Base-by-base conservation (phyloP, 2,329 filamentous ascomycete species). In the Epichloe bromicola region DNA sequence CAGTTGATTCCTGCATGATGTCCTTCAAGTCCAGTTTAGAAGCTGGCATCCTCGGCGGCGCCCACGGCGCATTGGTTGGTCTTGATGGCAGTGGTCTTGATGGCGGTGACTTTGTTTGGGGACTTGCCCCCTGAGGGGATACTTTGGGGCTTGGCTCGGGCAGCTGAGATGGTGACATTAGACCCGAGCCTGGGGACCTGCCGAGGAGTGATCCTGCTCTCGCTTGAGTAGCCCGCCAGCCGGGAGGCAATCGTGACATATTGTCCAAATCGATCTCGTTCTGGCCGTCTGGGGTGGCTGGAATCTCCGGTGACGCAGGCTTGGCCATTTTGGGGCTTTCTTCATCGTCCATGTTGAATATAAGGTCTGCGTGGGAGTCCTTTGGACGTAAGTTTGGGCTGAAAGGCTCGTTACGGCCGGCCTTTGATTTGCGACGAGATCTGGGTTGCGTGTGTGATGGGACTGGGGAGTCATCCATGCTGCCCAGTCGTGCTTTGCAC, bases 341-440 rank as follows among this genome's bases (percentile, higher is more conserved):
- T 42, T 89, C 88, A 38, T 94, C 89, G 53, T 95, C 91, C 89
- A 96, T 96, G 57, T 88, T 82, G 62, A 96, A 96, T 65, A 95
- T 95, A 50, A 96, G 74, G 58, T 96, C 90, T 38, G 75, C 75
- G 1, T 76, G 71, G 0, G 85, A 90, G 19, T 75, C 75, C 59
- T 81, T 88, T 1, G 84, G 75, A 50, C 79, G 82, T 43, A 93
- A 71, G 17, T 70, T 73, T 1, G 88, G 88, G 51, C 81, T 87
- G 48, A 78, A 74, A 0, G 75, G 72, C 54, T 80, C 79, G 55
- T 81, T 82, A 14, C 66, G 70, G 19, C 60, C 60, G 5, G 58
- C 59, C 51, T 73, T 78, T 1, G 70, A 70, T 52, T 72, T 78
- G 48, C 68, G 69, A 50, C 74, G 72, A 26, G 54, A 55, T 52